Evolutionary conservation across 1,139 yeast genomes (phyloP).

Genomic region (Hemisphaericaspora lyxosophila): DNA sequence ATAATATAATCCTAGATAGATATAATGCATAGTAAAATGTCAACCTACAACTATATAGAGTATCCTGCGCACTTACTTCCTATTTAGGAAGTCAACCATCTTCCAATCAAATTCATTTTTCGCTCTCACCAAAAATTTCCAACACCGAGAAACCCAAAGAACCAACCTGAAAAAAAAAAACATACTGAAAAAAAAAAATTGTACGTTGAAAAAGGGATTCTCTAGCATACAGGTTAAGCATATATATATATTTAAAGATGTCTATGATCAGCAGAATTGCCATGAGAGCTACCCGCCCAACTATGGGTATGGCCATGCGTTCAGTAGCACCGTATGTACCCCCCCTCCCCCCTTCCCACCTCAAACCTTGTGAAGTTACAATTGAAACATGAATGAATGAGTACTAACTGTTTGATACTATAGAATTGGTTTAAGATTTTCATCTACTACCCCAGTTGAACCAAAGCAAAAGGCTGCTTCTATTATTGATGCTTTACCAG

Average conservation of each 20-base stretch:
- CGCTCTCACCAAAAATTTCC: too few relatives aligned
- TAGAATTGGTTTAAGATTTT: constrained; percentile 62
- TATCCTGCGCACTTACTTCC: constrained; percentile 20
- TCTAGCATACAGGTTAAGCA: too few relatives aligned
- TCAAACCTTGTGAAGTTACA: not conserved
- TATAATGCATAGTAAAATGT: constrained; percentile 13
- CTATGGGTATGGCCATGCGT: constrained; percentile 40
- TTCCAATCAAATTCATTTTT: constrained; percentile 35
- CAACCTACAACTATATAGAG: not conserved
- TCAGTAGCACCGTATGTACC: constrained; percentile 45
- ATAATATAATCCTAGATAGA: constrained; percentile 25
- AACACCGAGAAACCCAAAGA: constrained; percentile 6
- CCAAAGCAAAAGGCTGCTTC: constrained; percentile 92
- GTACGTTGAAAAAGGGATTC: not conserved
- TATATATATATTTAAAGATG: too few relatives aligned
- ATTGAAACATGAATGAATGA: not conserved
- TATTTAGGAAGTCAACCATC: constrained; percentile 31
- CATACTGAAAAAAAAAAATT: constrained; percentile 3
- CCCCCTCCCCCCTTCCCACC: not conserved
- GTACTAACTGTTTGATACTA: constrained; percentile 9
- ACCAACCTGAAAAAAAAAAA: constrained; percentile 10
- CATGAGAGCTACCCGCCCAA: constrained; percentile 44
- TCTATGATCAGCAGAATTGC: constrained; percentile 50
- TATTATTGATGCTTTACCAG: constrained; percentile 90
- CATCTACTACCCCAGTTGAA: constrained; percentile 62